Conservation (phyloP, 116 monocot genomes). For the Papilionanthe hybrid region DNA sequence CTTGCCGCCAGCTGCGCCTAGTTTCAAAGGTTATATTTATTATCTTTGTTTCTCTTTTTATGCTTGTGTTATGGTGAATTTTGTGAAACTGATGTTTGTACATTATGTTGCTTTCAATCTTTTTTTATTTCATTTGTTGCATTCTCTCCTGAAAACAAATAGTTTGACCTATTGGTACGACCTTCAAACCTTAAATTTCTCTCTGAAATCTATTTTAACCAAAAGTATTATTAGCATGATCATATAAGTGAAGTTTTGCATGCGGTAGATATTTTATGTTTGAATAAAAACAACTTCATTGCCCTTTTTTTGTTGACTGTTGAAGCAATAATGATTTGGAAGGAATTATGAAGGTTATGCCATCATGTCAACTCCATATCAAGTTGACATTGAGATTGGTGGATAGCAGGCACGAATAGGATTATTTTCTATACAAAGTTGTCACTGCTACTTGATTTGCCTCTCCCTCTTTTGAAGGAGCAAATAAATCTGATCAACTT, state of each 20-base stretch:
- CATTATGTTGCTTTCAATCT: not conserved
- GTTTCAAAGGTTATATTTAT: constrained; percentile 56
- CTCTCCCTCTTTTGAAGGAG: not conserved
- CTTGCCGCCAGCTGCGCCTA: constrained; percentile 63
- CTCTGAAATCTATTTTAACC: not conserved
- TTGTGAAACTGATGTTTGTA: not conserved
- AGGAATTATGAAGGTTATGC: not conserved
- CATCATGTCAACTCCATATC: not conserved
- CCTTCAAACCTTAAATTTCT: not conserved
- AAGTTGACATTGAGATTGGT: not conserved
- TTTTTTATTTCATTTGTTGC: not conserved
- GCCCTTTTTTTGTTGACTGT: not conserved
- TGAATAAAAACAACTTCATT: not conserved
- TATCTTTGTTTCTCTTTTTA: not conserved
- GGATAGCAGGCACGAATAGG: not conserved
- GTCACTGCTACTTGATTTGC: not conserved
- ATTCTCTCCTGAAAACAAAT: not conserved
- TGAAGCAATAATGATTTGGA: not conserved
- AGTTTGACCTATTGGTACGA: not conserved
- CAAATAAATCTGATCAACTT: not conserved
- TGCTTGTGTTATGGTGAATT: not conserved
- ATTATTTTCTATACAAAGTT: not conserved
- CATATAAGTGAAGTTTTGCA: not conserved
- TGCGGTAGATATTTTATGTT: not conserved
- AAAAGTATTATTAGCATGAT: not conserved